Evolutionary conservation across 2,329 filamentous ascomycete species (phyloP).

Genomic region (Alternaria panax): DNA sequence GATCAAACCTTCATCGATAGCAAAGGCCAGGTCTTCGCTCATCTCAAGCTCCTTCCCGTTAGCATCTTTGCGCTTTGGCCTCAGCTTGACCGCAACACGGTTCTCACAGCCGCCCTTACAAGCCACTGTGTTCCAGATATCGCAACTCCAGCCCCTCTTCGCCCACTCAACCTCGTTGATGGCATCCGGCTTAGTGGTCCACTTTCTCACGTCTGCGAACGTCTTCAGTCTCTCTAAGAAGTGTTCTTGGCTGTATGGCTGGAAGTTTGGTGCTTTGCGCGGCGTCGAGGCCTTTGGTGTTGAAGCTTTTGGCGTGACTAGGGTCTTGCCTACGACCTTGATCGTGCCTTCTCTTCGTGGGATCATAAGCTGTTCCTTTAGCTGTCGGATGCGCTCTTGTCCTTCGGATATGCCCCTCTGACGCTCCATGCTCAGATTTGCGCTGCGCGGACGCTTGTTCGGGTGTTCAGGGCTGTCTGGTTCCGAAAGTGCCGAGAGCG

Average conservation of each 20-base stretch:
- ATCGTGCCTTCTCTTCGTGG: constrained; percentile 37
- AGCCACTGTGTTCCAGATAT: constrained; percentile 74
- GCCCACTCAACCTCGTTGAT: constrained; percentile 95
- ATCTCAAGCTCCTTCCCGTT: constrained; percentile 59
- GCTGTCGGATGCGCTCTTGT: constrained; percentile 39
- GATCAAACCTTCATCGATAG: constrained; percentile 70
- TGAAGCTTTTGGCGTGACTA: constrained; percentile 35
- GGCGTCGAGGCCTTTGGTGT: constrained; percentile 35
- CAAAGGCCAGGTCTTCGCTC: constrained; percentile 55
- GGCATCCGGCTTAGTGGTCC: constrained; percentile 88
- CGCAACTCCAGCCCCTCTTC: constrained; percentile 88
- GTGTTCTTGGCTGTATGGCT: constrained; percentile 82
- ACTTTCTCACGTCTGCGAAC: constrained; percentile 89
- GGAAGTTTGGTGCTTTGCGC: constrained; percentile 71
- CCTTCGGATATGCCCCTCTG: constrained; percentile 38
- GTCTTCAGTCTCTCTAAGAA: constrained; percentile 83
- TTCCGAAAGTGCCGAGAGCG: constrained; percentile 34
- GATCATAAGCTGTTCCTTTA: constrained; percentile 45
- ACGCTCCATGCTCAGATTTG: constrained; percentile 37
- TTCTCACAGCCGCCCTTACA: constrained; percentile 83
- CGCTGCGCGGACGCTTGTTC: constrained; percentile 46
- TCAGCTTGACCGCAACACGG: constrained; percentile 80
- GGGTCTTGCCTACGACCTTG: constrained; percentile 39
- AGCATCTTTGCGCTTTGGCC: constrained; percentile 59
- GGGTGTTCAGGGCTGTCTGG: constrained; percentile 39